Base-by-base conservation (phyloP, 140 eudicot species). In the Senecio squalidus region DNA sequence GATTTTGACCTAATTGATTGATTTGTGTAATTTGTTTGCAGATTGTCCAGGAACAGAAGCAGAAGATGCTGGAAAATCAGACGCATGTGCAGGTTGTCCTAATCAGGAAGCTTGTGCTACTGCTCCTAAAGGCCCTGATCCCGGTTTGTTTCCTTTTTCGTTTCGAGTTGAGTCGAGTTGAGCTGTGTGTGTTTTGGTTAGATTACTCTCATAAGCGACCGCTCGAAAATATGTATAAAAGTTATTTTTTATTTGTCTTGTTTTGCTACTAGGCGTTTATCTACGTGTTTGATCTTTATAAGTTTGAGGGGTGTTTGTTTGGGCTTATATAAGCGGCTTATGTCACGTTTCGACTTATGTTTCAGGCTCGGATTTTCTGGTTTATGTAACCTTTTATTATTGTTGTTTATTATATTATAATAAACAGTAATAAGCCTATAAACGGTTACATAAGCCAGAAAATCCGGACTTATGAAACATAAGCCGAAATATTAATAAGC, bases 111-210 rank as follows among this genome's bases (percentile, higher is more conserved):
- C 78, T 45, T 90, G 95, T 70, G 95, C 97, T 52, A 64, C 97
- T 33, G 97, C 97, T 55, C 97, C 97, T 18, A 90, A 90, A 78
- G 97, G 97, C 56, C 97, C 97, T 34, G 97, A 90, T 61, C 94
- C 95, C 68, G 95, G 95, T 86, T 27, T 7, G 1, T 11, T 28
- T 44, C 26, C n/a, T 54, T 24, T 15, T 33, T 24, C 4, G 15
- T 33, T 7, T 6, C 7, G 9, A 4, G n/a, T 13, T n/a, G n/a
- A n/a, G n/a, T n/a, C n/a, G n/a, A n/a, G n/a, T n/a, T n/a, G n/a
- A n/a, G n/a, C n/a, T n/a, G n/a, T n/a, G n/a, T n/a, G n/a, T n/a
- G n/a, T n/a, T n/a, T n/a, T n/a, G n/a, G n/a, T n/a, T n/a, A n/a
- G n/a, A n/a, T n/a, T n/a, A n/a, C n/a, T n/a, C n/a, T n/a, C n/a